A percentile compares a stretch with the other conserved stretches of the same genome.
Evolutionary conservation across 441 rosid species (phyloP).

Genomic region (Pelargonium fulgidum): DNA sequence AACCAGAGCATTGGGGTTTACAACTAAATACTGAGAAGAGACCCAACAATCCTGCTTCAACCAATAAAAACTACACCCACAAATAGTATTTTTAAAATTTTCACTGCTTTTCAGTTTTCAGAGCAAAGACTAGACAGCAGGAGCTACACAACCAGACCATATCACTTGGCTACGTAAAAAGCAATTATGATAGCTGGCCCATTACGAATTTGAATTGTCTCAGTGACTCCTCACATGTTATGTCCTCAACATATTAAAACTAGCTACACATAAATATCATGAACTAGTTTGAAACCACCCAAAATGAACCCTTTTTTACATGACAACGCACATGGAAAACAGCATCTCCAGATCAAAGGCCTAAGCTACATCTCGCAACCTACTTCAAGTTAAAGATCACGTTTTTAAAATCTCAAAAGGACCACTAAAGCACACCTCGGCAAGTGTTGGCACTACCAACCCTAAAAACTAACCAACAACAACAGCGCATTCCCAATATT

Average conservation of each 20-base stretch:
- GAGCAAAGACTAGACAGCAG: background rate
- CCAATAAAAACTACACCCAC: background rate
- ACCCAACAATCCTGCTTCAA: slow-evolving; percentile 8
- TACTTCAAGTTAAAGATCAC: background rate
- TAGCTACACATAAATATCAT: background rate
- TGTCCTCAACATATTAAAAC: slow-evolving; percentile 12
- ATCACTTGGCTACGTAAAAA: background rate
- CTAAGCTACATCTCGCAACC: background rate
- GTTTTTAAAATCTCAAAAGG: background rate
- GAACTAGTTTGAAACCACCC: background rate
- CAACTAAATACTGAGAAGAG: slow-evolving; percentile 5
- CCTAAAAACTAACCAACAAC: background rate
- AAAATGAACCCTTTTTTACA: background rate
- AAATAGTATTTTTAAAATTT: too few species aligned
- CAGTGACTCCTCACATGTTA: slow-evolving; percentile 12
- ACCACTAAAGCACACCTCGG: background rate
- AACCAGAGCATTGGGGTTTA: background rate
- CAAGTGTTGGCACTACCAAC: background rate
- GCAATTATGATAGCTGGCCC: slow-evolving; percentile 19
- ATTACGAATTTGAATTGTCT: background rate
- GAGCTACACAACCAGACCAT: background rate
- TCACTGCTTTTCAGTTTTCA: background rate
- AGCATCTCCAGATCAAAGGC: background rate
- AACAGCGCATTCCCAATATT: background rate
- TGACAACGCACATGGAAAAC: background rate